phyloP scores from a whole-genome alignment of 2,329 filamentous ascomycete species.

The Teratosphaeriaceae sp. region DNA sequence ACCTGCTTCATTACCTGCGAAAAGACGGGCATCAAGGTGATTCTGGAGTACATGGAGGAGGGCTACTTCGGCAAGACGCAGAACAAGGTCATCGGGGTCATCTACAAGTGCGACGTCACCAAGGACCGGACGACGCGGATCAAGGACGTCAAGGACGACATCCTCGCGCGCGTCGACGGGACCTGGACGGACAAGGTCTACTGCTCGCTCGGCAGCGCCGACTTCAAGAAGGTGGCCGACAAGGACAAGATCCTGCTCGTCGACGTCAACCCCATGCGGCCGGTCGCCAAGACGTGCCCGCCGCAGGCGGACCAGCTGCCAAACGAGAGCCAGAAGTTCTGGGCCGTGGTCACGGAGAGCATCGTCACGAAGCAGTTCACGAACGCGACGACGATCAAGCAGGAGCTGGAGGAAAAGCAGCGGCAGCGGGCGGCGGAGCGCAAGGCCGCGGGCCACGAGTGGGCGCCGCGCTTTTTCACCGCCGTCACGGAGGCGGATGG shows the following conservation, averaged over 20 bases:
- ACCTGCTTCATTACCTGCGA: conserved; percentile 81
- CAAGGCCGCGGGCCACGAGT: conserved; percentile 61
- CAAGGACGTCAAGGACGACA: conserved; percentile 79
- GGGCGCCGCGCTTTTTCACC: conserved; percentile 84
- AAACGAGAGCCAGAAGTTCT: conserved; percentile 85
- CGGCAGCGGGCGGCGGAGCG: conserved; percentile 76
- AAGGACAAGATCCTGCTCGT: conserved; percentile 67
- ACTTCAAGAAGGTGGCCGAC: conserved; percentile 40
- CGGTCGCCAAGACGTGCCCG: conserved; percentile 72
- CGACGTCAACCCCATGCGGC: conserved; percentile 76
- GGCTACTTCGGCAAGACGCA: conserved; percentile 89
- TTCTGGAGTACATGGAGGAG: conserved; percentile 88
- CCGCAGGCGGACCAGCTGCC: conserved; percentile 71
- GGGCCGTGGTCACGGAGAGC: conserved; percentile 79
- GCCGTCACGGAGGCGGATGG: conserved; percentile 53
- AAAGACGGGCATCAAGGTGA: conserved; percentile 85
- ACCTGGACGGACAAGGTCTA: conserved; percentile 72
- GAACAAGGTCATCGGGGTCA: conserved; percentile 83
- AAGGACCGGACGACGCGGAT: conserved; percentile 75
- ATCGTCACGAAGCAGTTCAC: conserved; percentile 77
- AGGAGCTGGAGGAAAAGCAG: conserved; percentile 86
- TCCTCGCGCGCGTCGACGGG: conserved; percentile 76
- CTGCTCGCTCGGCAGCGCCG: conserved; percentile 47
- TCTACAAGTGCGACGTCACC: conserved; percentile 75
- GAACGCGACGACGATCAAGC: conserved; percentile 78